These are phyloP conservation scores for Saccharomyces paradoxus DNA, from an alignment of 805 yeast species.

Conservation along the genomic window DNA sequence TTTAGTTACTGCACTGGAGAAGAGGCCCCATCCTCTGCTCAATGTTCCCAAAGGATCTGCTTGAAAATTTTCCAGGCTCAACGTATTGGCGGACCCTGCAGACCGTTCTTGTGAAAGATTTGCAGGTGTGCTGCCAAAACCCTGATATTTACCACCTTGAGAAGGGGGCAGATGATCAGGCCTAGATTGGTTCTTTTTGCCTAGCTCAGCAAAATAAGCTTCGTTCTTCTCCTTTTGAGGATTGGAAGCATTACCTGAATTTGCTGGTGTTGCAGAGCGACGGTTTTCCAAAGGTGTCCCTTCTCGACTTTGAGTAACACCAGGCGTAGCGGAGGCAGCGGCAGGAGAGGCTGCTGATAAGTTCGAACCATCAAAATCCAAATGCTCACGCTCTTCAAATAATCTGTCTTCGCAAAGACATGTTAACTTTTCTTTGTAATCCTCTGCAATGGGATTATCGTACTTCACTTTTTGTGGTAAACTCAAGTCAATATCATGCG, in stretches of 20 bases:
- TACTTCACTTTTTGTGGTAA: slow-evolving; percentile 69
- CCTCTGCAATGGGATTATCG: slow-evolving; percentile 88
- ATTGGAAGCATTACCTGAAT: slow-evolving; percentile 11
- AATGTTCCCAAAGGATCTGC: slow-evolving; percentile 86
- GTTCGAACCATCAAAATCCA: slow-evolving; percentile 29
- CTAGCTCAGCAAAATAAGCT: slow-evolving; percentile 71
- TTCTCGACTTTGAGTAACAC: slow-evolving; percentile 7
- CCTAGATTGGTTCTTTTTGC: slow-evolving; percentile 60
- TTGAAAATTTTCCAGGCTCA: slow-evolving; percentile 63
- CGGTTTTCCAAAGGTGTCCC: slow-evolving; percentile 34
- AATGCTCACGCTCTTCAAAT: slow-evolving; percentile 60
- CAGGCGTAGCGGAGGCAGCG: neutral
- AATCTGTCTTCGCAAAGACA: slow-evolving; percentile 66
- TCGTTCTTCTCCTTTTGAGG: slow-evolving; percentile 57
- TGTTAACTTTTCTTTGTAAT: slow-evolving; percentile 75
- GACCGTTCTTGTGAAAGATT: slow-evolving; percentile 11
- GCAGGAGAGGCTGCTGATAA: slow-evolving; percentile 8
- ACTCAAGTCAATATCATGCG: slow-evolving; percentile 59
- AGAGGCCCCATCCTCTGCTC: slow-evolving; percentile 88
- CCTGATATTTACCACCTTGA: slow-evolving; percentile 87
- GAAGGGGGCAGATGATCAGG: slow-evolving; percentile 82
- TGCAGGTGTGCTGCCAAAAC: slow-evolving; percentile 76
- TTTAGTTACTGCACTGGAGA: slow-evolving; percentile 76
- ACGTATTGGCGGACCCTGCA: slow-evolving; percentile 23
- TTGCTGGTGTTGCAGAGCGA: slow-evolving; percentile 33